phyloP scores from a whole-genome alignment of 2,329 filamentous ascomycete species.

The Penicillium sp. region DNA sequence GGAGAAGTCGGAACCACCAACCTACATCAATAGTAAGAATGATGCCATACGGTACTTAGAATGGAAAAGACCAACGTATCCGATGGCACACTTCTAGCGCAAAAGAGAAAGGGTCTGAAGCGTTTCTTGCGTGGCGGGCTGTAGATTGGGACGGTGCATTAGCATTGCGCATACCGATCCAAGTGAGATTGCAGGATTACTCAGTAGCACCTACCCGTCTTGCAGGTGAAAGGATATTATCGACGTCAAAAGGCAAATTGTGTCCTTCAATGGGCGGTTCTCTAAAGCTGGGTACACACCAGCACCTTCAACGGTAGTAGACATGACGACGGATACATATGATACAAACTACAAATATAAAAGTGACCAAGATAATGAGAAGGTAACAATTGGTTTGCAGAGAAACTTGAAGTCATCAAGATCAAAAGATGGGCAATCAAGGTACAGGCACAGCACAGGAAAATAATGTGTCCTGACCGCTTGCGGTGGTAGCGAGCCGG shows the following conservation, averaged over 20 bases:
- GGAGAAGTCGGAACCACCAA: conserved; percentile 86
- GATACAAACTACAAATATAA: conserved; percentile 13
- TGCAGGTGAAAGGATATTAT: conserved; percentile 85
- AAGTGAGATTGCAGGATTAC: conserved; percentile 6
- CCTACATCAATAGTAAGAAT: conserved; percentile 37
- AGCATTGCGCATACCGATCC: neutral
- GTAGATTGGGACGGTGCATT: conserved; percentile 7
- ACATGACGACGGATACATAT: conserved; percentile 27
- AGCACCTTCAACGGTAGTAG: conserved; percentile 34
- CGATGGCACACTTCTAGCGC: conserved; percentile 61
- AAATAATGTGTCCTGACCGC: conserved; percentile 30
- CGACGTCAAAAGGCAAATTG: conserved; percentile 93
- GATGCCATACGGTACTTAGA: neutral
- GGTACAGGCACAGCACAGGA: conserved; percentile 10
- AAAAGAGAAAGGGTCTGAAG: conserved; percentile 77
- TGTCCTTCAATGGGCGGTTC: conserved; percentile 87
- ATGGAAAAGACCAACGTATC: conserved; percentile 32
- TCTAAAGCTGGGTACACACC: conserved; percentile 72
- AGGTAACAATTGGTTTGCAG: neutral
- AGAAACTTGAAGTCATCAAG: conserved; percentile 6
- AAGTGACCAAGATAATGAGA: neutral
- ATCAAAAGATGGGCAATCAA: conserved; percentile 10
- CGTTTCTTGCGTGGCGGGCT: conserved; percentile 80
- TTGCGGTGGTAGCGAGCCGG: conserved; percentile 32
- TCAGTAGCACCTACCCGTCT: conserved; percentile 62